Evolutionary conservation across 192 early-diverging fungal genomes (phyloP), one percentile per base, ranked within the genome.

Genomic region (Funneliformis geosporum): DNA sequence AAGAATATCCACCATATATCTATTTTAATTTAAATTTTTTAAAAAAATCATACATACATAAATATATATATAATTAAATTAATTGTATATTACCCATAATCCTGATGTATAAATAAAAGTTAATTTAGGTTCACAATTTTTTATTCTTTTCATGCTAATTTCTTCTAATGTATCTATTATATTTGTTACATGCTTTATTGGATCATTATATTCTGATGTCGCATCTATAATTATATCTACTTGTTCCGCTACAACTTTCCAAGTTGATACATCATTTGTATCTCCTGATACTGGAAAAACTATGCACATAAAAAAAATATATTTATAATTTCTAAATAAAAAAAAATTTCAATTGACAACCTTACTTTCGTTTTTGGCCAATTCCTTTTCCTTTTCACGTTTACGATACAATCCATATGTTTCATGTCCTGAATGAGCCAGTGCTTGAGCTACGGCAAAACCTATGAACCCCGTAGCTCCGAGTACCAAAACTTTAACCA

Each of bases 381-480:
- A 75, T 70, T 76, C 44, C 3, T 61, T 71, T 12, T 76, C 78
- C 6, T 82, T 83, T 46, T 42, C 64, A 0, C 27, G 0, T 14
- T 60, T 79, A 14, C 85, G 83, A 27, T 78, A 76, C 9, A 82
- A 76, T 5, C 85, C 85, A 59, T 82, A 86, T 11, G 83, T 81
- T 33, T 80, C 64, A 40, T 86, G 84, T 60, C 84, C 82, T 2
- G 64, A 71, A 16, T 79, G 83, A 27, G 80, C 80, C 16, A 86
- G 83, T 16, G 75, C 79, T 60, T 81, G 80, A 5, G 82, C 76
- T 16, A 85, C 75, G 23, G 75, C 70, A 23, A 80, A 69, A 8
- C 85, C 85, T 55, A 86, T 81, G 75, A 70, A 80, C 23, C 85
- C 85, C 9, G 82, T 60, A 77, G 85, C 80, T 59, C 85, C 83